These are phyloP conservation scores for Chlorokybus atmophyticus DNA, from an alignment of 139 green algal species.

Conservation along the genomic window DNA sequence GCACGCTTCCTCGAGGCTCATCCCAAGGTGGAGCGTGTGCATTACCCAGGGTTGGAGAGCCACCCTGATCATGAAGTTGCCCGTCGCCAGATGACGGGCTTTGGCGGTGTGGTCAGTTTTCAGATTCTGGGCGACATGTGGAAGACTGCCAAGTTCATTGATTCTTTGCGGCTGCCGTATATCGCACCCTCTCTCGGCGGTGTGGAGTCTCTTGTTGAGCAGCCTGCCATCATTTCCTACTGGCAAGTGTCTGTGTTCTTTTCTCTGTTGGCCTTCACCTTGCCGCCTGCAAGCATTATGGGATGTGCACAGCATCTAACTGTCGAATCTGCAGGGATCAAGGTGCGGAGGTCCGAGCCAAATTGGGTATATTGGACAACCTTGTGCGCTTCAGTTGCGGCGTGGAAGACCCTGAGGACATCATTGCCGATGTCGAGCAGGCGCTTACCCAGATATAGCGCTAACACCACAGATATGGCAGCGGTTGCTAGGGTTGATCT, in stretches of 20 bases:
- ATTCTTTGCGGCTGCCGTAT: conserved; percentile 81
- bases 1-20: conserved; percentile 66
- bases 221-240: conserved; percentile 88
- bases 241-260: conserved; percentile 7
- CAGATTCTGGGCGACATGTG: conserved; percentile 78
- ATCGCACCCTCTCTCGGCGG: conserved; percentile 94
- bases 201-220: conserved; percentile 95
- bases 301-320: background rate
- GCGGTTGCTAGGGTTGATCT: no score
- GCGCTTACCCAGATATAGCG: conserved; percentile 69
- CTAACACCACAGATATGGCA: no score
- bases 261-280: background rate
- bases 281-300: background rate
- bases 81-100: conserved; percentile 77
- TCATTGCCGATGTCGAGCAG: conserved; percentile 86
- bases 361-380: conserved; percentile 96
- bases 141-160: conserved; percentile 80
- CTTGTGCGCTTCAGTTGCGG: conserved; percentile 83
- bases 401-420: conserved; percentile 83
- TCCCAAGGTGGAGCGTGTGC: conserved; percentile 62
- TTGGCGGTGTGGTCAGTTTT: conserved; percentile 88
- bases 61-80: conserved; percentile 94
- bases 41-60: conserved; percentile 65
- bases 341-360: conserved; percentile 65
- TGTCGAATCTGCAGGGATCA: conserved; percentile 30